phyloP scores from a whole-genome alignment of 177 flowering plant genomes.

The Vitis hybrid region DNA sequence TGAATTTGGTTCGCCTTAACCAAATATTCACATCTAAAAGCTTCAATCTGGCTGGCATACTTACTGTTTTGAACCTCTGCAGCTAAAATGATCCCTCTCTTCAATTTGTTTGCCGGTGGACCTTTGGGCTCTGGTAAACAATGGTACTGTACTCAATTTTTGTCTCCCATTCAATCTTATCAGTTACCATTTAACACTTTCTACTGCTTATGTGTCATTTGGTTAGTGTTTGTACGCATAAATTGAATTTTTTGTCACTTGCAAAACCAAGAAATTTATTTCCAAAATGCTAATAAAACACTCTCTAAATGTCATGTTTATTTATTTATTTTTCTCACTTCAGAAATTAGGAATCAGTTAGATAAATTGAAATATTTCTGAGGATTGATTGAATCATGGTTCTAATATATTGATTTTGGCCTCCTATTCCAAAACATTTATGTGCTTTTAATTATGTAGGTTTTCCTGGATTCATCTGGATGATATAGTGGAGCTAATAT shows the following conservation, averaged over 20 bases:
- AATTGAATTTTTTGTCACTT: neutral
- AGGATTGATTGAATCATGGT: neutral
- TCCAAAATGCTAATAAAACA: neutral
- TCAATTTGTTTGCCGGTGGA: conserved; percentile 97
- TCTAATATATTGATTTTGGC: neutral
- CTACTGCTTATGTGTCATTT: neutral
- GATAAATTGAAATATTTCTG: too few species aligned
- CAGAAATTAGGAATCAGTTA: neutral
- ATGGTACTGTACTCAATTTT: conserved; percentile 48
- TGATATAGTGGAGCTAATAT: conserved; percentile 83
- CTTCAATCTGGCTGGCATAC: conserved; percentile 5
- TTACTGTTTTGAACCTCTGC: conserved; percentile 27
- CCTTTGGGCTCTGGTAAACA: conserved; percentile 91
- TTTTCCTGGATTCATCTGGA: conserved; percentile 99
- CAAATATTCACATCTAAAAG: neutral
- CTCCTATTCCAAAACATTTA: conserved; percentile 1
- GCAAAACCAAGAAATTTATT: neutral
- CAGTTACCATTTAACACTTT: neutral
- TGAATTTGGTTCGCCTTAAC: neutral
- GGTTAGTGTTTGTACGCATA: neutral
- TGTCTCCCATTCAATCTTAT: neutral
- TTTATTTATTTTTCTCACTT: neutral
- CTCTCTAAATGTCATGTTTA: neutral
- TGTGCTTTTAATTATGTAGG: conserved; percentile 43
- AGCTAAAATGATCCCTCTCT: conserved; percentile 97